Base-by-base conservation (phyloP, 495 filamentous ascomycete genomes). In the Clavariopsis aquatica region DNA sequence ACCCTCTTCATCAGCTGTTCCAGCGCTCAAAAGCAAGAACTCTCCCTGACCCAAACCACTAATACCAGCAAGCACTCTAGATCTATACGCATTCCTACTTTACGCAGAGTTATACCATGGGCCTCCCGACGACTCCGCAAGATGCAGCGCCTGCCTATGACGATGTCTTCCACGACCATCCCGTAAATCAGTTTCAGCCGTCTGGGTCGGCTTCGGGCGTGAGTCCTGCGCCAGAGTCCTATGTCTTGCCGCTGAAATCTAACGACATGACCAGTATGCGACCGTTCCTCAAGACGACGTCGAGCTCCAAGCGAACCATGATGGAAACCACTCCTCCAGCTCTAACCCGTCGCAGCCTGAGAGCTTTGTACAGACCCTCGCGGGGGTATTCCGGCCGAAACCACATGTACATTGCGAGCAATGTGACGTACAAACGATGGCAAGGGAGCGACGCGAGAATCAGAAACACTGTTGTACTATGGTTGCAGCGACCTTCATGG, bases 141-240 rank as follows among this genome's bases (percentile, higher is more conserved):
- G 63, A 66, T 1, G 41, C 56, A 20, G 63, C 63, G 3, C 63
- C 63, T 7, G 53, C 63, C n/a, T 66, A 66, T 57, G 63, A 66
- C 17, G 63, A 66, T 28, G 43, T 66, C 31, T 29, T 60, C 27
- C 49, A 46, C 15, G 38, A 60, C 47, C 63, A 66, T 28, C 63
- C 63, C 27, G 56, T 66, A 19, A 66, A 60, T 49, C 28, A 31
- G 12, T 34, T 23, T 36, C 9, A 20, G 24, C 62, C 54, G 10
- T 53, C 62, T 27, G 54, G 62, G 2, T 65, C 62, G 10, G 34
- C 45, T 13, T 60, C 49, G 36, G 56, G 20, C 2, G 63, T 60
- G 41, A 52, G 62, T 41, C 28, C 10, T 13, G 31, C 1, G 4
- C 24, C 13, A 49, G 2, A n/a, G 29, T 22, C n/a, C 45, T 41